Evolutionary conservation across 2,329 filamentous ascomycete species (phyloP), one percentile per base, ranked within the genome.

Genomic region (Mollisiaceae sp.): DNA sequence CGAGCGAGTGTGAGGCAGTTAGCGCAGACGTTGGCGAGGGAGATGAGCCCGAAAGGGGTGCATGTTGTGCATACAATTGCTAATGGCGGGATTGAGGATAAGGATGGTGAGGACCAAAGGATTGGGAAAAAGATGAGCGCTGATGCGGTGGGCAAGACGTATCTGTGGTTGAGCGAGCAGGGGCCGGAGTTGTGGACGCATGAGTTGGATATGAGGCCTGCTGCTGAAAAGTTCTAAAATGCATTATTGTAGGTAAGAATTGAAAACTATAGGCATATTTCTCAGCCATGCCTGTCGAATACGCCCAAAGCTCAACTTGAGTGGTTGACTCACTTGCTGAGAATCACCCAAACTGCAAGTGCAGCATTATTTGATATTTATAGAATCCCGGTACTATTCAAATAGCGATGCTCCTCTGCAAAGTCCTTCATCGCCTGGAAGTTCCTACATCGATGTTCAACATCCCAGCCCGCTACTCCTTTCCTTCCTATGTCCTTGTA

Each of bases 11-110:
- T 85, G 8, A 75, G 85, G 43, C 85, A 86, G 75, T 75, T 87
- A 14, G 83, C 84, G 0, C 84, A 87, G 73, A 82, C 80, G 8
- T 74, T 88, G 52, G 84, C 84, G 0, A 80, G 83, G 43, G 85
- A 88, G 74, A 83, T 86, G 76, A 84, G 81, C 68, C 78, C 79
- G n/a, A 82, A 81, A 66, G 85, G 85, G 1, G 75, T 88, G 0
- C 84, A 88, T 73, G 83, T 86, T 3, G 83, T 83, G n/a, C 85
- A 88, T 75, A 80, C 85, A 2, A 84, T 88, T 66, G 84, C 82
- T 0, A 87, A 87, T 71, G 84, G 84, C 0, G 76, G 74, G 0
- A 86, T 87, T 62, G 77, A 76, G 36, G 85, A 86, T 71, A 82
- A 81, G 62, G 76, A 83, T 35, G 80, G 79, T 0, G 80, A 83